Base-by-base conservation (phyloP, 805 yeast genomes). In the Saturnispora ahearnii region DNA sequence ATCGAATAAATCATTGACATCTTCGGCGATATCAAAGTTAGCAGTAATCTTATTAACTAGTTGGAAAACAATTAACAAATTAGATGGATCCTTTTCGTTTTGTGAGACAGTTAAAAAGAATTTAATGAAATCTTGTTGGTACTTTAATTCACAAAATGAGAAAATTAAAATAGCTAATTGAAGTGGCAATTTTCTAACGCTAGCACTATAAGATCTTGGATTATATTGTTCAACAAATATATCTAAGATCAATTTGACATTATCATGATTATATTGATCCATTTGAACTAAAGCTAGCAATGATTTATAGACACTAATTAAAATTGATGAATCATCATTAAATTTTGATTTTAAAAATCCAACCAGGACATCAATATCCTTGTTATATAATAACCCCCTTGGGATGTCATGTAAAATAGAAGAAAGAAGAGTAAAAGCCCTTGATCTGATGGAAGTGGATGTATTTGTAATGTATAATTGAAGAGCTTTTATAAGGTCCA, bases 81-180 rank as follows among this genome's bases (percentile, higher is more conserved):
- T 93, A 52, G 85, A 74, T 3, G 99, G 99, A 65, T 93, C 99
- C 59, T 93, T 95, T 61, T 93, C 99, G 36, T 95, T 95, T 13
- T 79, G 72, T 2, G 95, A 86, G 29, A 88, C 61, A 51, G 80
- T 79, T 33, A 87, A 61, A 55, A 84, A 90, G 0, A 84, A 64
- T 36, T 73, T 63, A 32, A 87, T 72, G 47, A 74, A 79, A 3
- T 62, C 56, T 31, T 75, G 76, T 3, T 24, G 26, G 8, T 10
- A n/a, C 28, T 28, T 10, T 12, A 15, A 26, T 4, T 26, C 13
- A 28, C 28, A n/a, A 18, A 28, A 26, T 5, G 34, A 26, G 13
- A 42, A 38, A 13, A 38, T 11, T 5, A 29, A 11, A 7, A 24
- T 38, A 10, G 46, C 34, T 3, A 48, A 13, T 30, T 42, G 32